Base-by-base conservation (phyloP, 116 monocot species). In the Posidonia oceanica region DNA sequence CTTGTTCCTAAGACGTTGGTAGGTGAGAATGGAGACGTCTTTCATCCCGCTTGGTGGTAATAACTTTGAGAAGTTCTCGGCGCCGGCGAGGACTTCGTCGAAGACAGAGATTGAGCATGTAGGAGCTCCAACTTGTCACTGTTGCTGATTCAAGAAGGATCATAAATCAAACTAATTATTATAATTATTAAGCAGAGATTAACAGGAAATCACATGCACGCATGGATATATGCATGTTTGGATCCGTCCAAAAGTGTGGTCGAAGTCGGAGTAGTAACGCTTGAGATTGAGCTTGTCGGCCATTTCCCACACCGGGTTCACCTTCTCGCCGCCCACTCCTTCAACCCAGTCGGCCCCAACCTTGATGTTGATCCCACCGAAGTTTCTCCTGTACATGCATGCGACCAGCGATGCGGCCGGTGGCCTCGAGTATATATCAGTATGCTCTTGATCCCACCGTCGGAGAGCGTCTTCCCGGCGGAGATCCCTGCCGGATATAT, bases 281-380 rank as follows among this genome's bases (percentile, higher is more conserved):
- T 79, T 56, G 3, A 91, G 78, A 3, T 71, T 13, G 41, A 91
- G 86, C 40, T 77, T 39, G 1, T 87, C 75, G 16, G 79, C 82
- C 69, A 91, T 74, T 7, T 17, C 63, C 91, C 85, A 87, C 3
- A 87, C 80, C 4, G 91, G 91, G 62, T 91, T 91, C 63, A 83
- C 12, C 40, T 67, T 8, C 10, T 69, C 5, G n/a, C 85, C 91
- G 39, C 77, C 76, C 15, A 91, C 83, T 11, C 91, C 91, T 20
- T 91, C 85, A 4, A 91, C 85, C 91, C 87, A 91, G 71, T 85
- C 87, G 5, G 91, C 87, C 1, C 91, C 91, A 8, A 64, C 61
- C 80, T 91, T 87, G 4, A 93, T 79, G n/a, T 83, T 79, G 37
- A 93, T 0, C 1, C 86, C 93, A 5, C 82, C 88, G 66, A 93